These are phyloP conservation scores for Boletus sp. DNA, from an alignment of 1,284 basidiomycete species.

Conservation along the genomic window DNA sequence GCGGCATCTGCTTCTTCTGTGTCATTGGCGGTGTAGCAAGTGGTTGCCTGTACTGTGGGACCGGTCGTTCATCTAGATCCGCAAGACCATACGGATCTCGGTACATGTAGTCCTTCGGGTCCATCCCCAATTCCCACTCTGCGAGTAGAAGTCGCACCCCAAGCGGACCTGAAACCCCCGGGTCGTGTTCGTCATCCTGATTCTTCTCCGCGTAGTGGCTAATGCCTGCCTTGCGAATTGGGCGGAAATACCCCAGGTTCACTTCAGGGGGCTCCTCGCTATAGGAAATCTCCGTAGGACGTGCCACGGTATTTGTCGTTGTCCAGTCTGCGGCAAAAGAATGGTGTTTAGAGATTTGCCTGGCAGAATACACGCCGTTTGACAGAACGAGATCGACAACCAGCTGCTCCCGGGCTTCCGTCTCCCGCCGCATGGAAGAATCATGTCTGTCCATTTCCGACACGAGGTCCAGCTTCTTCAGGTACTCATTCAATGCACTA, in stretches of 20 bases:
- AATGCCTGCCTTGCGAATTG: slow-evolving; percentile 40
- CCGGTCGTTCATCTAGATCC: slow-evolving; percentile 29
- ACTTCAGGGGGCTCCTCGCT: slow-evolving; percentile 56
- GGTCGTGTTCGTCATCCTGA: slow-evolving; percentile 25
- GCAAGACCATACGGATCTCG: slow-evolving; percentile 55
- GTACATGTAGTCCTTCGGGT: slow-evolving; percentile 56
- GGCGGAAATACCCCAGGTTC: slow-evolving; percentile 63
- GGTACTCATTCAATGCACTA: slow-evolving; percentile 39
- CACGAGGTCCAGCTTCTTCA: slow-evolving; percentile 46
- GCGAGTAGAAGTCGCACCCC: slow-evolving; percentile 65
- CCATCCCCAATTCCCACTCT: slow-evolving; percentile 64
- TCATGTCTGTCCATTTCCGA: slow-evolving; percentile 44
- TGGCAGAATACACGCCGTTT: slow-evolving; percentile 56
- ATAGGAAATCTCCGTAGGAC: slow-evolving; percentile 56
- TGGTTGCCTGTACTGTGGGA: slow-evolving; percentile 23
- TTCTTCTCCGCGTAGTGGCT: slow-evolving; percentile 36
- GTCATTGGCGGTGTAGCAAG: slow-evolving; percentile 1
- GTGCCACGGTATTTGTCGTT: slow-evolving; percentile 51
- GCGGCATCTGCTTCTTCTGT: slow-evolving; percentile 28
- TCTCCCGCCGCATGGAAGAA: slow-evolving; percentile 50
- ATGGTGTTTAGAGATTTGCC: slow-evolving; percentile 41
- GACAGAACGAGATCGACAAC: slow-evolving; percentile 65
- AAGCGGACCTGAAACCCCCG: slow-evolving; percentile 40
- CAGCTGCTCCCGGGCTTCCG: slow-evolving; percentile 60
- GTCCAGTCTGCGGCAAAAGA: slow-evolving; percentile 32